Base-by-base conservation (phyloP, 768 basidiomycete species). In the Agrocybe pediades region DNA sequence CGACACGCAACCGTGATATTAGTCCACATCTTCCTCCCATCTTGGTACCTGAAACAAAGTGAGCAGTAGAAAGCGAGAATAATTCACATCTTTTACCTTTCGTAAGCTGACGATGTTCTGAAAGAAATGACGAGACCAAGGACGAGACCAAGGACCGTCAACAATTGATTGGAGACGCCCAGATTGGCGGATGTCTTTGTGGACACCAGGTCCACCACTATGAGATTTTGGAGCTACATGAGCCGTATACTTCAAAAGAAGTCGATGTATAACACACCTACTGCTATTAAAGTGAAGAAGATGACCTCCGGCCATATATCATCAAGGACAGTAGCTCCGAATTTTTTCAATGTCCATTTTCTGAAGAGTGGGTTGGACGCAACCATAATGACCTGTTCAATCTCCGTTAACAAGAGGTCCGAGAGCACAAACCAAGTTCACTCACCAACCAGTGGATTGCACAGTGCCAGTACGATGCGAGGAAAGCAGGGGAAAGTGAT, bases 101-200 rank as follows among this genome's bases (percentile, higher is more conserved):
- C 84, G 63, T 87, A 87, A 1, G 87, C 86, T 30, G 84, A 85
- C 9, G 85, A 85, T 6, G 86, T 88, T 56, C 88, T 74, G 71
- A 89, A 90, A 0, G 84, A 85, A 49, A 90, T 83, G 44, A 86
- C 84, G 60, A 85, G 71, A 80, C 79, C 86, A 65, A 88, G 80
- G 24, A 88, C 85, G 13, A 84, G 86, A 80, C 87, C 87, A 48
- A 90, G 74, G 6, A 89, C 87, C 3, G 86, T 85, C 52, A 90
- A 71, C 56, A 87, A 75, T 40, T 72, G 71, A 51, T 74, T 84
- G 9, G 79, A 76, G 49, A 88, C 72, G 0, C 70, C 71, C 17
- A 88, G 73, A 44, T 78, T 68, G 43, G 72, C 72, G 6, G 53
- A 51, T 0, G 83, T 85, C 62, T 79, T 61, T 53, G 77, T 62